These are phyloP conservation scores for Suhomyces choctaworum DNA, from an alignment of 1,139 yeast genomes.

Conservation along the genomic window DNA sequence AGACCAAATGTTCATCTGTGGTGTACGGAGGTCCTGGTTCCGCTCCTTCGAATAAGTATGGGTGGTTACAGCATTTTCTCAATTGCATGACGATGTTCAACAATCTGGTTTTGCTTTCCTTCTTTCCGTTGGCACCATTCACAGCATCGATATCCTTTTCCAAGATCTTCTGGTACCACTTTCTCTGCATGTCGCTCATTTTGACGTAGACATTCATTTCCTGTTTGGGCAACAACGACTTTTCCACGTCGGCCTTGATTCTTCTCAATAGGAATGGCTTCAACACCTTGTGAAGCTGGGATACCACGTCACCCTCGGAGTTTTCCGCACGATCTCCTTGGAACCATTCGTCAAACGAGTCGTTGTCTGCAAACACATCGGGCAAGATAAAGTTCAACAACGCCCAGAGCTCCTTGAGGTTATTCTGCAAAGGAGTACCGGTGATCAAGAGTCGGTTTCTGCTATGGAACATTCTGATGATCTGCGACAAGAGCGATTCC, in stretches of 20 bases:
- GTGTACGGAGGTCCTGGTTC: constrained; percentile 88
- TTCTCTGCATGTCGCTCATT: constrained; percentile 75
- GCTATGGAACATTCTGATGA: constrained; percentile 70
- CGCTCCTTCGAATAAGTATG: constrained; percentile 80
- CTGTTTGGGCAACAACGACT: constrained; percentile 70
- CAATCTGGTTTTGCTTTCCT: constrained; percentile 72
- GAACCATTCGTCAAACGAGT: constrained; percentile 76
- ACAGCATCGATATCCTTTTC: constrained; percentile 85
- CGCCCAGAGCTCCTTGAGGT: constrained; percentile 80
- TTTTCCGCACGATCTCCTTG: constrained; percentile 30
- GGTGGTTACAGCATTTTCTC: constrained; percentile 82
- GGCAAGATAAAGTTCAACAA: constrained; percentile 71
- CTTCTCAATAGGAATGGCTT: constrained; percentile 74
- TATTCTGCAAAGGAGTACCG: constrained; percentile 81
- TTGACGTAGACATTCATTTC: constrained; percentile 72
- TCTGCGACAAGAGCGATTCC: constrained; percentile 71
- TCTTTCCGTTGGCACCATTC: constrained; percentile 74
- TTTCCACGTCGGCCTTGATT: constrained; percentile 78
- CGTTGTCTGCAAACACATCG: constrained; percentile 75
- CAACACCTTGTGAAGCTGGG: constrained; percentile 85
- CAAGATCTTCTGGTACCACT: constrained; percentile 71
- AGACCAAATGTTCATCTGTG: constrained; percentile 78
- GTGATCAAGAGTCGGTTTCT: constrained; percentile 70
- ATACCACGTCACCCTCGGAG: constrained; percentile 59
- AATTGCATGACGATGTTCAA: constrained; percentile 81